Conservation (phyloP, 805 yeast species). For the Candida palmyrensis region DNA sequence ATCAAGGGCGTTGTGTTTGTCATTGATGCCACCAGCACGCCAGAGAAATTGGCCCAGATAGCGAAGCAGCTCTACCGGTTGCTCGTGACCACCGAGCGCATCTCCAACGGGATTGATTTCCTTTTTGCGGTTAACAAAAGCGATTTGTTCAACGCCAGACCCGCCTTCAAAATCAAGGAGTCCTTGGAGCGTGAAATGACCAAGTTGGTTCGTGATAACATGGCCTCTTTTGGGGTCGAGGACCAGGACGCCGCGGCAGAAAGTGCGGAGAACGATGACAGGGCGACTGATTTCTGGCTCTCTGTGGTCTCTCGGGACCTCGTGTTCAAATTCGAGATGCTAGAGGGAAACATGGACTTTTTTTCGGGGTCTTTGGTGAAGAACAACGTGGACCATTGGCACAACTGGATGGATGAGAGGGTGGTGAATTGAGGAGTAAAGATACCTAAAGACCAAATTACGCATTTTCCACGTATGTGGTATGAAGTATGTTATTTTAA, state of each 20-base stretch:
- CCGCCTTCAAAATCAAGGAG: constrained; percentile 53
- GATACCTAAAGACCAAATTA: no score
- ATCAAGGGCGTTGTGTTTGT: constrained; percentile 69
- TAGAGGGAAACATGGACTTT: constrained; percentile 72
- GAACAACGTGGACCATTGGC: constrained; percentile 54
- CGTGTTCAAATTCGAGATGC: constrained; percentile 55
- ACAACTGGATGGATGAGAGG: constrained; percentile 73
- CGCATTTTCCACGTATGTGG: no score
- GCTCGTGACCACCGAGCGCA: constrained; percentile 56
- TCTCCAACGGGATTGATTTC: constrained; percentile 66
- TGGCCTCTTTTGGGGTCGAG: constrained; percentile 30
- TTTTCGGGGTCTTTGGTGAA: constrained; percentile 68
- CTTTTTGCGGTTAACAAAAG: constrained; percentile 79
- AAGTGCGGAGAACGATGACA: constrained; percentile 25
- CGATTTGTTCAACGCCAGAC: constrained; percentile 81
- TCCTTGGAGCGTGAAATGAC: constrained; percentile 62
- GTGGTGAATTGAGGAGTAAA: constrained; percentile 51
- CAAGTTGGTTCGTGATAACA: constrained; percentile 43
- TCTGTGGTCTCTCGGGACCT: constrained; percentile 28
- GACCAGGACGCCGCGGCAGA: constrained; percentile 41
- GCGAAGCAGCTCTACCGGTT: constrained; percentile 58
- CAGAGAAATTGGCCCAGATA: constrained; percentile 33
- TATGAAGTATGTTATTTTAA: no score
- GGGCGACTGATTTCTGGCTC: constrained; percentile 39
- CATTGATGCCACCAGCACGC: constrained; percentile 66